Evolutionary conservation across 2,329 filamentous ascomycete species (phyloP).

Genomic region (Monosporascus sp.): DNA sequence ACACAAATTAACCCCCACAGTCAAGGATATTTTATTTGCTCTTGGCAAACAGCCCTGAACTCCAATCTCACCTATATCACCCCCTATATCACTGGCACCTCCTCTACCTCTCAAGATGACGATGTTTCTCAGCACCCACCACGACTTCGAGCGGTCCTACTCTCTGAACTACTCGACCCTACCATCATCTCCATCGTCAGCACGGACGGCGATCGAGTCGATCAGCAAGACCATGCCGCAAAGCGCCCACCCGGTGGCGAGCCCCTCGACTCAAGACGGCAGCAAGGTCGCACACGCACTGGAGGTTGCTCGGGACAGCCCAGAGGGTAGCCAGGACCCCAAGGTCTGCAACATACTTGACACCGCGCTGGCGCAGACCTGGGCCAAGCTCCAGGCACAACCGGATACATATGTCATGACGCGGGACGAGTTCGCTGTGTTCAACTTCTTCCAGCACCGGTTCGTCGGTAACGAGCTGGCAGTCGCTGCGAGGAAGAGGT

Average conservation of each 20-base stretch:
- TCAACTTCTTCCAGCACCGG: conserved; percentile 75
- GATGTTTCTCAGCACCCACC: conserved; percentile 5
- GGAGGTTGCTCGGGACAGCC: conserved; percentile 69
- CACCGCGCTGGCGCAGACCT: conserved; percentile 56
- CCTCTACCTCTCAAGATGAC: conserved; percentile 7
- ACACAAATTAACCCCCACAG: too few relatives aligned
- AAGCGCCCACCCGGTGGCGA: neutral
- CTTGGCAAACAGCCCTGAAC: neutral
- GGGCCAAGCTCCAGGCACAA: conserved; percentile 59
- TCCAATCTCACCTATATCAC: neutral
- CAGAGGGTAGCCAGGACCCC: conserved; percentile 59
- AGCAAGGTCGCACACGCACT: conserved; percentile 61
- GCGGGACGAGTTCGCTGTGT: conserved; percentile 74
- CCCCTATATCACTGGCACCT: neutral
- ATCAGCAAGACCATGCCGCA: conserved; percentile 10
- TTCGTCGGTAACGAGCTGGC: conserved; percentile 51
- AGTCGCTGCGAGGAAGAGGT: conserved; percentile 43
- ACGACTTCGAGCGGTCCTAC: conserved; percentile 3
- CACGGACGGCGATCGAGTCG: conserved; percentile 7
- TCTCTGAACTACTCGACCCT: conserved; percentile 3
- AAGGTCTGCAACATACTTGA: conserved; percentile 62
- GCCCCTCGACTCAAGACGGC: conserved; percentile 14
- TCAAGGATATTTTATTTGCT: neutral
- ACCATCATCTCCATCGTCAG: neutral
- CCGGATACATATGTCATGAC: conserved; percentile 69